Evolutionary conservation across 2,329 filamentous ascomycete genomes (phyloP), one percentile per base, ranked within the genome.

Genomic region (Hymenoscyphus fraxineus): DNA sequence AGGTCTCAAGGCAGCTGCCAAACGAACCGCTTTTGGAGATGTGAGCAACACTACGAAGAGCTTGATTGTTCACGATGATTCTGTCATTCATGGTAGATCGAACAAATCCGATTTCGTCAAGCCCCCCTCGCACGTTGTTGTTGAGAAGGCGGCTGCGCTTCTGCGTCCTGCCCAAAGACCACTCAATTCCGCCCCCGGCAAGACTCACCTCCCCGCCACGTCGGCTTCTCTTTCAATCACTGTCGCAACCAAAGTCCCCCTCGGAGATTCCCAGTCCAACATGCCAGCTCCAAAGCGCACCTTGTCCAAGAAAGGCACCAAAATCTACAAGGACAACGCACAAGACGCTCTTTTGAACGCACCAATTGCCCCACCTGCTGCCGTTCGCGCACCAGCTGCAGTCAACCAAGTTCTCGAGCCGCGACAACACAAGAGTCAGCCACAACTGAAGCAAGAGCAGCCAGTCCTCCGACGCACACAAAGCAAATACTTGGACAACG

Each of bases 1-100:
- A 64, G 82, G 80, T 47, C 77, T 88, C 68, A 91, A 88, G 77
- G 82, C 83, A 62, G 82, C 85, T 64, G 82, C 88, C 63, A 95
- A 93, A 80, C 88, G 93, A 70, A 87, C 88, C 67, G 91, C 87
- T 13, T 93, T 96, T 77, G 90, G 86, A 59, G 93, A 96, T 75
- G 84, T 95, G 67, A 95, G 90, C 81, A 94, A 93, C 73, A 87
- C 83, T 0, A 61, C 74, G 41, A 78, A 78, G 67, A 66, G 72
- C 39, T 65, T 76, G 39, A 74, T 76, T 19, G 77, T 74, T 60
- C 84, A 85, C 71, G 87, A 90, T 75, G 87, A 89, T 71, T 80
- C 80, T 44, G 79, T 78, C 61, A 73, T 85, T 32, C 70, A 75
- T 35, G 78, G 77, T 65, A 85, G 85, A 74, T 77, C 78, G 22